These are phyloP conservation scores for Infundibulicybe gibba DNA, from an alignment of 768 basidiomycete genomes.

Conservation along the genomic window DNA sequence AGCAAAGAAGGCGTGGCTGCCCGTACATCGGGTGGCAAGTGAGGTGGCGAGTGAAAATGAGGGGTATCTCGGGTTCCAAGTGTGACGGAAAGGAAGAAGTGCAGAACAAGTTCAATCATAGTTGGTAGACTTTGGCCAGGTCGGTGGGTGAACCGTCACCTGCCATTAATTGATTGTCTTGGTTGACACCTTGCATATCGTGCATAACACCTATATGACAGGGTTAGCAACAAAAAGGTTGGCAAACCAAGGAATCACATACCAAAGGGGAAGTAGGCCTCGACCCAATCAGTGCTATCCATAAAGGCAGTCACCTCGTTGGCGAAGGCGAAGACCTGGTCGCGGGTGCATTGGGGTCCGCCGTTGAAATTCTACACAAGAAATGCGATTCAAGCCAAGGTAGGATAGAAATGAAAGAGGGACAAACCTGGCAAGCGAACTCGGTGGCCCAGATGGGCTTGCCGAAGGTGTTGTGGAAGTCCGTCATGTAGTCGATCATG, in stretches of 20 bases:
- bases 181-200: constrained; percentile 54
- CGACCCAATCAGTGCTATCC: constrained; percentile 28
- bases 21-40: constrained; percentile 13
- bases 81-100: constrained; percentile 8
- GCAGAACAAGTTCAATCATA: constrained; percentile 8
- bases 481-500: constrained; percentile 49
- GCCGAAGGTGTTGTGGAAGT: constrained; percentile 40
- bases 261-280: constrained; percentile 61
- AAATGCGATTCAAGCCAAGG: background rate
- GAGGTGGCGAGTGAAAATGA: constrained; percentile 8
- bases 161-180: constrained; percentile 48
- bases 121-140: constrained; percentile 48
- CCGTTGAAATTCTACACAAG: constrained; percentile 50
- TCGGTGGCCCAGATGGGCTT: constrained; percentile 62
- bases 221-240: background rate
- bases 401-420: background rate
- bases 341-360: constrained; percentile 27
- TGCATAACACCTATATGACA: constrained; percentile 45
- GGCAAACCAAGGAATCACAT: constrained; percentile 13
- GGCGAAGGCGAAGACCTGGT: constrained; percentile 40
- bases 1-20: constrained; percentile 12
- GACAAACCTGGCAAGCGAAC: constrained; percentile 59
- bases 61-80: constrained; percentile 13
- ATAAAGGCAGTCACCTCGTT: constrained; percentile 28
- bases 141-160: constrained; percentile 40